Percentiles rank a stretch among this genome's conserved stretches.
phyloP scores from a whole-genome alignment of 768 basidiomycete genomes.

The Termitomyces sp. region DNA sequence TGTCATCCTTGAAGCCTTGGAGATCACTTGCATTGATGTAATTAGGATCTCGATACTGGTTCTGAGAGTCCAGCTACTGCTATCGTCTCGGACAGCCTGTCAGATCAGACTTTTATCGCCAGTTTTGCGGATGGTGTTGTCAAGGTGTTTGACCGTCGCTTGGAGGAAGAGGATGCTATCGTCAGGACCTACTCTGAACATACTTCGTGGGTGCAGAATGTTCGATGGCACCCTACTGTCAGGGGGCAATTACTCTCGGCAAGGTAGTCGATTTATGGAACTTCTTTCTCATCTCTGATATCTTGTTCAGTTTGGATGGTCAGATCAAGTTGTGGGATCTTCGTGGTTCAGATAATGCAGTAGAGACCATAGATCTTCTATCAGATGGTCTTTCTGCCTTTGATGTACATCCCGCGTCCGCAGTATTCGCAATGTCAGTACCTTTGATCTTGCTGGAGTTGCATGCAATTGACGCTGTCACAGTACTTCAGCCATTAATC shows the following conservation, averaged over 20 bases:
- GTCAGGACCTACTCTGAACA: constrained; percentile 75
- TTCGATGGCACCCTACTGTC: constrained; percentile 72
- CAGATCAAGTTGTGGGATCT: constrained; percentile 91
- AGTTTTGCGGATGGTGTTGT: constrained; percentile 92
- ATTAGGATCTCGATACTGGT: constrained; percentile 83
- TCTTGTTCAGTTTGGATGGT: constrained; percentile 65
- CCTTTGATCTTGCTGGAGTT: not conserved
- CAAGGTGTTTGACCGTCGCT: constrained; percentile 87
- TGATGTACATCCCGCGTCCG: constrained; percentile 78
- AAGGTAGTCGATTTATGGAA: constrained; percentile 43
- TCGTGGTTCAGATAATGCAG: constrained; percentile 53
- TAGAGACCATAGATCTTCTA: constrained; percentile 59
- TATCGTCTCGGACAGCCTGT: constrained; percentile 69
- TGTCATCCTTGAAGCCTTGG: constrained; percentile 16
- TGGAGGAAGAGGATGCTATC: constrained; percentile 77
- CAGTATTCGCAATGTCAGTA: constrained; percentile 82
- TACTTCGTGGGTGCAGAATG: constrained; percentile 85
- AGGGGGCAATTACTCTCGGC: constrained; percentile 76
- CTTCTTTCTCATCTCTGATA: not conserved
- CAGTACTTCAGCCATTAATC: constrained; percentile 57
- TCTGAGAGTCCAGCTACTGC: constrained; percentile 88
- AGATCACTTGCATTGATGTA: constrained; percentile 1
- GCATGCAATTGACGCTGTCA: constrained; percentile 4
- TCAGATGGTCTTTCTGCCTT: constrained; percentile 75
- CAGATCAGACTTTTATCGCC: constrained; percentile 77